Base-by-base conservation (phyloP, 345 rosid species). In the Eucalyptus marginata region DNA sequence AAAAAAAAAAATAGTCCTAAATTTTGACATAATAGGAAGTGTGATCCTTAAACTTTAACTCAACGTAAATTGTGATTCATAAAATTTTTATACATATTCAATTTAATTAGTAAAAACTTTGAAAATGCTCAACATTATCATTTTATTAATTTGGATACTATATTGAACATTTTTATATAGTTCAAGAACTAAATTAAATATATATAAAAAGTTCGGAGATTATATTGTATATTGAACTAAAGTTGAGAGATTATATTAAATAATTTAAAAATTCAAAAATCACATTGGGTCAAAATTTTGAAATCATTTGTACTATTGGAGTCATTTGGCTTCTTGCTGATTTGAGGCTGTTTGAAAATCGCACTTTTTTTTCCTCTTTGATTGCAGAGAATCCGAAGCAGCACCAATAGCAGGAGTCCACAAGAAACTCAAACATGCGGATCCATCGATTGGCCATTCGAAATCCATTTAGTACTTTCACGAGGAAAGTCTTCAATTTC, bases 21-120 rank as follows among this genome's bases (percentile, higher is more conserved):
- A 56, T 25, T 24, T 56, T 56, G 29, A 56, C 5, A 9, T 9
- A 24, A 4, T 4, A 13, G 4, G 0, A 9, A 56, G 8, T 4
- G 12, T 56, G 5, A 56, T 56, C 13, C 3, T 40, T 40, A 40
- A 52, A 52, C 24, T 52, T 52, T 18, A 7, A 52, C 56, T 52
- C 4, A 18, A 52, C 2, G 0, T 52, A 18, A 0, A 52, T 52
- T 18, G 2, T 56, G 27, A 22, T 56, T 6, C 12, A 22, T 56
- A 0, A 9, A 56, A 13, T 56, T 24, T 22, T 24, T 1, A 1
- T 24, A 24, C 1, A 56, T 56, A 22, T 56, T 56, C 0, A 56
- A 56, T 56, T 56, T 56, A 56, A 0, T 56, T 24, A 4, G 5
- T 56, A 24, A 56, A 56, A 22, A 22, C 11, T 56, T 8, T 56